Evolutionary conservation across 1,139 yeast species (phyloP), one percentile per base, ranked within the genome.

Genomic region (Williopsis jadinii): DNA sequence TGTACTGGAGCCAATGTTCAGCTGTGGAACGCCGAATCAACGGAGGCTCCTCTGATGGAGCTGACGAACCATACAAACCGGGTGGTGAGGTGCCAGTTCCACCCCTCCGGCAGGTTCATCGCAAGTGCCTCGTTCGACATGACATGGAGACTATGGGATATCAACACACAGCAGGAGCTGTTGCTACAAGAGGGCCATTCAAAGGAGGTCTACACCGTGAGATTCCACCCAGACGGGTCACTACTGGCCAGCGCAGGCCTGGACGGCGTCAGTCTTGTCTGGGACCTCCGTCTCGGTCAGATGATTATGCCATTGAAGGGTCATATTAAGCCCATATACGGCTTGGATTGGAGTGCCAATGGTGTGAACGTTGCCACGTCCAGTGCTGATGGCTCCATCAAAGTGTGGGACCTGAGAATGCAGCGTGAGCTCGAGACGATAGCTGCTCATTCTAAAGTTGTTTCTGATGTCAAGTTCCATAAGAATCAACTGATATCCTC

Each of bases 81-180:
- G 41, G 80, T 88, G 1, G 72, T 84, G 0, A 68, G 74, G n/a
- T 63, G 80, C 0, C 71, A 73, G 35, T 74, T 77, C 47, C 95
- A 88, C 57, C 95, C 95, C 0, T 55, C 66, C 3, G 77, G 78
- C 0, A 52, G 61, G 3, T 75, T 62, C 50, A 55, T 79, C 2
- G 84, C 81, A 0, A 71, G 88, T 24, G 84, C 95, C 0, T 87
- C 97, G 0, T 82, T 75, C 55, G 98, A 92, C 59, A 73, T 72
- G 46, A 87, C 96, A 0, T 92, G 97, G 97, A 73, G 87, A 46
- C 59, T 88, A 8, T 88, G 95, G 95, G 97, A 92, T 59, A 49
- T 77, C 1, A 64, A 65, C 10, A 73, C 67, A 2, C 68, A 67
- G 36, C 52, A 55, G 28, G 73, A 73, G 42, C 50, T 82, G 8